Evolutionary conservation across 352 stramenopile species (phyloP), one percentile per base, ranked within the genome.

Genomic region (Phytophthora litchii): DNA sequence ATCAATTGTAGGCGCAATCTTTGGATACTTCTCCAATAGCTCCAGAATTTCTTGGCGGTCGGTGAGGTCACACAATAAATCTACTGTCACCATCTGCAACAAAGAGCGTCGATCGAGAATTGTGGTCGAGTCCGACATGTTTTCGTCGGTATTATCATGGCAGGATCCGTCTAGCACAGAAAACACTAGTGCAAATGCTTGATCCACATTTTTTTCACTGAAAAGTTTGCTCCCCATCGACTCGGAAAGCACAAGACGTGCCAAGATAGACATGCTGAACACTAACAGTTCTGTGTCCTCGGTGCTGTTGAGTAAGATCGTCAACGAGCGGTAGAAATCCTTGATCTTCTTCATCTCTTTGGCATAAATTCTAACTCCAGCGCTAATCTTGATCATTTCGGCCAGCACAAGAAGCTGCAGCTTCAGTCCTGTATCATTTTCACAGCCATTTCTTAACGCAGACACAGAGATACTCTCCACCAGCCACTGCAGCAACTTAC

Each of bases 321-420:
- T 91, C 49, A 94, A 73, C 36, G 80, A 82, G 14, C 85, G 83
- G 48, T 92, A 92, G 21, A 92, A 81, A 32, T 91, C 83, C 57
- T 92, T 94, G 56, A 89, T 73, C 25, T 79, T 80, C 44, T 80
- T 86, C 62, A 88, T 84, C 55, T 94, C 85, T 34, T 91, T 91
- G 48, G 71, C 65, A 50, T 88, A 94, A 17, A 92, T 83, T 16
- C 78, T 76, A 23, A 92, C 81, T 8, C 85, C 85, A 16, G 85
- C 79, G 42, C 89, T 92, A 13, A 60, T 61, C 35, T 87, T 82
- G 54, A 92, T 67, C 71, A 88, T 73, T 54, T 89, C 80, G 2
- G 80, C 72, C 21, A 92, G 41, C 31, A 86, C 72, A 29, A 92
- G 51, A 41, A 94, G 75, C 54, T 91, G 72, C 45, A 92, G 27